These are phyloP conservation scores for Colletotrichum chlorophyti DNA, from an alignment of 2,329 filamentous ascomycete species.

Conservation along the genomic window DNA sequence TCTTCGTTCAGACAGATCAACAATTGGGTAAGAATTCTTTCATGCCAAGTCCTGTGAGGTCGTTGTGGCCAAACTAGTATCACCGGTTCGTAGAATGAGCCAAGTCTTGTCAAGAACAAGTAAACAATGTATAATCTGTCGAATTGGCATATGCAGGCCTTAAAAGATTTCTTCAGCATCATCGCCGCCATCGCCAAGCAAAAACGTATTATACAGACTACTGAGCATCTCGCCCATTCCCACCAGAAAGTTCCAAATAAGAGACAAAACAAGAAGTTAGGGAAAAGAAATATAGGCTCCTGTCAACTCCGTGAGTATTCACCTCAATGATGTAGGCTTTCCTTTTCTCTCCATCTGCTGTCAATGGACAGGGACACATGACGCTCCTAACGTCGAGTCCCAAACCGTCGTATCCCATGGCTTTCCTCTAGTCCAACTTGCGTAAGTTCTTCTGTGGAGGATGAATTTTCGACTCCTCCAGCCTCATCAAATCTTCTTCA, in stretches of 20 bases:
- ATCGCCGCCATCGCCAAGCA: not conserved
- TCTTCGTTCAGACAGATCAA: no score
- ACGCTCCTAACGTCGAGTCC: constrained; percentile 10
- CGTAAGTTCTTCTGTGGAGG: constrained; percentile 10
- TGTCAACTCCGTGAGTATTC: constrained; percentile 27
- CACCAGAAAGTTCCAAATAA: constrained; percentile 1
- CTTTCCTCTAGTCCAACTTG: constrained; percentile 29
- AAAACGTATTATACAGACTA: constrained; percentile 29
- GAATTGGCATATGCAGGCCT: constrained; percentile 12
- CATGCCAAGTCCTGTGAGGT: not conserved
- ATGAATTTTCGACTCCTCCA: constrained; percentile 6
- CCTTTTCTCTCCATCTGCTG: constrained; percentile 9
- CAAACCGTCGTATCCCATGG: constrained; percentile 24
- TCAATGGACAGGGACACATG: not conserved
- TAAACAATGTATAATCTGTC: constrained; percentile 23
- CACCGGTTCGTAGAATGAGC: no score
- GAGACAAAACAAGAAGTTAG: constrained; percentile 13
- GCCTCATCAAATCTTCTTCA: constrained; percentile 5
- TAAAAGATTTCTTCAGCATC: not conserved
- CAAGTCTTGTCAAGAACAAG: not conserved
- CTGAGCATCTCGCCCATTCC: not conserved
- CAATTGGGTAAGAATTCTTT: no score
- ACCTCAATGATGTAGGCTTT: constrained; percentile 23
- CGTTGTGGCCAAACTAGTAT: not conserved
- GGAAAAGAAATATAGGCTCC: constrained; percentile 21